phyloP scores from a whole-genome alignment of 2,329 filamentous ascomycete genomes.

The Colletotrichum shisoi region DNA sequence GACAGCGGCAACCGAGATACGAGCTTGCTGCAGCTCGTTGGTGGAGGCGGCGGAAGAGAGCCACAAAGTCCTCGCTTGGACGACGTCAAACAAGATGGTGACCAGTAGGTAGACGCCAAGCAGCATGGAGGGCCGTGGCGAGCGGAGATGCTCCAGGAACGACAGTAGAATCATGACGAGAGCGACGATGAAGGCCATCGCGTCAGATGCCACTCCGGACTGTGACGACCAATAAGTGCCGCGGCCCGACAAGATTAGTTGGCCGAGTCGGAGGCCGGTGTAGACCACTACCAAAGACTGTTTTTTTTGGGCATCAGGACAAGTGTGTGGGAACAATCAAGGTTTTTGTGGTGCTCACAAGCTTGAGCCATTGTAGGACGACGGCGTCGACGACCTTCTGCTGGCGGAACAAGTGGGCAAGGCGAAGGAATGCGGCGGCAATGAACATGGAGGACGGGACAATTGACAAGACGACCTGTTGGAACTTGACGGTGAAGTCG shows the following conservation, averaged over 20 bases:
- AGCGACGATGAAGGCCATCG: slow-evolving; percentile 45
- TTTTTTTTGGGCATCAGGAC: background rate
- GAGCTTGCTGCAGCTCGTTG: background rate
- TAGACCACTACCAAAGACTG: slow-evolving; percentile 17
- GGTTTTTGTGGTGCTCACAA: slow-evolving; percentile 9
- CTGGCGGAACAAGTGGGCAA: slow-evolving; percentile 46
- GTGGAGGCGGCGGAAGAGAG: slow-evolving; percentile 19
- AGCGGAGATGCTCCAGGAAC: slow-evolving; percentile 45
- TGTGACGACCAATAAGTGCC: slow-evolving; percentile 23
- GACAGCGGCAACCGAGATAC: slow-evolving; percentile 38
- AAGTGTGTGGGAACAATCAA: background rate
- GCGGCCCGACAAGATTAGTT: slow-evolving; percentile 6
- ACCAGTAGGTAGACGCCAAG: slow-evolving; percentile 19
- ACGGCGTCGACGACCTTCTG: slow-evolving; percentile 49
- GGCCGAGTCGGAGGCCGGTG: slow-evolving; percentile 9
- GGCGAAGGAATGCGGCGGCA: slow-evolving; percentile 47
- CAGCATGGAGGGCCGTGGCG: slow-evolving; percentile 42
- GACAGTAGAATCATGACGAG: slow-evolving; percentile 46
- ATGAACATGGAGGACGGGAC: slow-evolving; percentile 54
- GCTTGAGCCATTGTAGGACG: slow-evolving; percentile 45
- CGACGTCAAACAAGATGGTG: slow-evolving; percentile 13
- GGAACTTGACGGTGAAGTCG: slow-evolving; percentile 61
- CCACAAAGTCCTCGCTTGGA: slow-evolving; percentile 17
- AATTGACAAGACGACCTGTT: slow-evolving; percentile 57
- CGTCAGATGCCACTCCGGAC: slow-evolving; percentile 38